Conservation (phyloP, 352 stramenopile species). For the Peronospora belbahrii region DNA sequence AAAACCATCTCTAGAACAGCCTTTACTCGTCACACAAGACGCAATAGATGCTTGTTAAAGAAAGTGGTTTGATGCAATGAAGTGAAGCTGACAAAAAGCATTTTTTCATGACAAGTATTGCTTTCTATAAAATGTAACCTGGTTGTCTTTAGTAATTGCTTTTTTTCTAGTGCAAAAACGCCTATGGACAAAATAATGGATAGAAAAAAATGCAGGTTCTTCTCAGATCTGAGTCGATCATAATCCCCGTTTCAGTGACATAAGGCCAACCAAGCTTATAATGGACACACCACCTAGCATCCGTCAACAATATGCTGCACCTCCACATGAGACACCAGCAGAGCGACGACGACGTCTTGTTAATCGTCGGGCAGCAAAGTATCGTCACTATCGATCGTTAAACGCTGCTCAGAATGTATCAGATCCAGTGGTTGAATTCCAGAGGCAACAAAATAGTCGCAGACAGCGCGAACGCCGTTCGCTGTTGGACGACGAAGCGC, state of each 20-base stretch:
- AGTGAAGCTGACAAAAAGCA: too few species aligned
- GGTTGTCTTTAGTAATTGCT: too few species aligned
- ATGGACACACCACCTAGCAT: constrained; percentile 52
- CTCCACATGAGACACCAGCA: constrained; percentile 33
- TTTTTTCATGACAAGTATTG: too few species aligned
- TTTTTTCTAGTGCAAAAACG: too few species aligned
- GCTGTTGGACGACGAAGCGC: constrained; percentile 33
- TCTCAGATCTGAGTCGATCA: neutral
- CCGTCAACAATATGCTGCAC: constrained; percentile 35
- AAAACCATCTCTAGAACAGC: constrained; percentile 30
- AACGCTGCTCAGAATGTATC: neutral
- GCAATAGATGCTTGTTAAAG: neutral
- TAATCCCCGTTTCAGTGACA: constrained; percentile 1
- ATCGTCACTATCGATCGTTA: constrained; percentile 38
- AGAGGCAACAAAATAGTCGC: constrained; percentile 36
- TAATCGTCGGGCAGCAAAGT: constrained; percentile 64
- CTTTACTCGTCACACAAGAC: neutral
- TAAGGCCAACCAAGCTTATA: too few species aligned
- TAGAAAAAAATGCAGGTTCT: neutral
- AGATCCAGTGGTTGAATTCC: constrained; percentile 11
- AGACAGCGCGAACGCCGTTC: constrained; percentile 41
- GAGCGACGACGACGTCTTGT: constrained; percentile 42
- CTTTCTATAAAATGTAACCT: too few species aligned
- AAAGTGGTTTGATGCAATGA: too few species aligned
- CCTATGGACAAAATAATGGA: too few species aligned